Base-by-base conservation (phyloP, 2,329 filamentous ascomycete genomes). In the Thyridium curvatum region DNA sequence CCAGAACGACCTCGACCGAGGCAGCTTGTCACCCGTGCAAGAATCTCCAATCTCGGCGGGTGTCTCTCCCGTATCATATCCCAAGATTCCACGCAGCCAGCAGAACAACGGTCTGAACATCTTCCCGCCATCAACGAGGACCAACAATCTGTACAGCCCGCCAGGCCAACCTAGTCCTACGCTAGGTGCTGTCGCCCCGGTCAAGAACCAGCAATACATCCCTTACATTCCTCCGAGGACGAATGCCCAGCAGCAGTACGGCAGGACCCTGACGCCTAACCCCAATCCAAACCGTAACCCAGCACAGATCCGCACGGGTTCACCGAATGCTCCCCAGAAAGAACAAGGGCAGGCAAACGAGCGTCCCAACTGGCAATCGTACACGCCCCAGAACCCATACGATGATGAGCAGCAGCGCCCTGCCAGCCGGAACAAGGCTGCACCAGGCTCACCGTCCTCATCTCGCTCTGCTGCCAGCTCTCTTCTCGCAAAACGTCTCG, bases 401-500 rank as follows among this genome's bases (percentile, higher is more conserved):
- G 40, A 21, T 47, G 21, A 45, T 42, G 40, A 56, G 52, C 16
- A 53, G 32, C 32, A 34, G 4, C 8, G 49, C 13, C 48, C 51
- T 26, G 21, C 21, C 21, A 10, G 6, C 6, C 21, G 21, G 10
- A 26, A 6, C 10, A 26, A 10, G 10, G 21, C 21, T 26, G 21
- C 21, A 6, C 21, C 21, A 6, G 21, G 10, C 21, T 26, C 21
- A 26, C 21, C 21, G 10, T 6, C 21, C 21, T 26, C 21, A 6
- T 26, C 21, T 6, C 21, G 21, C 36, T 58, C 61, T 14, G 49
- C 49, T 13, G 50, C 62, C 30, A 65, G 64, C 36, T 64, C 69
- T 4, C 64, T 77, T 21, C 64, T 77, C 8, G 66, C 71, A 16
- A 77, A 77, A 51, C 64, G 74, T 4, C 52, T 76, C 15, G 72